Evolutionary conservation across 2,329 filamentous ascomycete species (phyloP), one percentile per base, ranked within the genome.

Genomic region (Penicillium vulpinum): DNA sequence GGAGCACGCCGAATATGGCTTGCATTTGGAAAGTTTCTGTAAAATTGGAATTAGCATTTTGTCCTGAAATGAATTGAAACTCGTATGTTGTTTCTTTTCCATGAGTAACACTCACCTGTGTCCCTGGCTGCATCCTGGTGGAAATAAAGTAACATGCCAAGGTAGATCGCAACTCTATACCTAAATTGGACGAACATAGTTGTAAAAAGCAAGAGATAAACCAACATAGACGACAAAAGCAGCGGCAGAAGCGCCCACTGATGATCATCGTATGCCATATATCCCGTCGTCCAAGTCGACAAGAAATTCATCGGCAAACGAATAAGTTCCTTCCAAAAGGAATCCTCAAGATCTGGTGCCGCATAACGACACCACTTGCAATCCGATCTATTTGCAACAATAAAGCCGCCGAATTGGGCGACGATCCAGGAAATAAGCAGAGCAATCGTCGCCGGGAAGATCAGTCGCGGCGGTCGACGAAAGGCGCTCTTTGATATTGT

Each of bases 161-260:
- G 48, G 58, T 80, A 79, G 24, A 81, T 73, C 28, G 78, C 68
- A 26, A 81, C 66, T 24, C 81, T 75, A 65, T 77, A 81, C 54
- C 73, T 75, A 65, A 80, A 79, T 58, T 75, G 77, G 73, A 81
- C 77, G 44, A 70, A 72, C 66, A 72, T 70, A 0, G 70, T 73
- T 5, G 79, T 80, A 18, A 76, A 74, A 26, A 82, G 70, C 28
- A 79, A 65, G 6, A 81, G 72, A 59, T 81, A 83, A 35, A 82
- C 77, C 60, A 80, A 72, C 73, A 83, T 81, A 0, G 80, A 79
- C 11, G 79, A 79, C 55, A 78, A 70, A 5, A 83, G 67, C 46
- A 83, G 68, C 13, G 79, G 80, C 28, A 81, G 68, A 63, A 83
- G 75, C 3, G 81, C 80, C 81, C 81, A 84, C 63, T 83, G 81